Percentiles rank a stretch among this genome's conserved stretches.
Evolutionary conservation across 441 rosid species (phyloP).

Genomic region (Erysimum pusillum): DNA sequence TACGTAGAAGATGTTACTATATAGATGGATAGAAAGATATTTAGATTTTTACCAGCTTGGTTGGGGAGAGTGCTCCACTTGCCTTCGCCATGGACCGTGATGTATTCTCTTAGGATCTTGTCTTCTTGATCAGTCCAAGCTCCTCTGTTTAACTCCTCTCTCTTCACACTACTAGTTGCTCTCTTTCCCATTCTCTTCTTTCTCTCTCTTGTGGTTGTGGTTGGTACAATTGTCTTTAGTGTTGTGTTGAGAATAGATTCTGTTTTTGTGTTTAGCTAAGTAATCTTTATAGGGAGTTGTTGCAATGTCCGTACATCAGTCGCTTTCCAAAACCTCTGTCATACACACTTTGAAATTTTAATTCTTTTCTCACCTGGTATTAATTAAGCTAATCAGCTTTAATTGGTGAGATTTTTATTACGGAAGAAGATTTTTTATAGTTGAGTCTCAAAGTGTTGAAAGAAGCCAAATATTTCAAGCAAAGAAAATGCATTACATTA

Average conservation of each 20-base stretch:
- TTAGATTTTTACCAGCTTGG: slow-evolving; percentile 55
- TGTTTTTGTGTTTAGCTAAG: slow-evolving; percentile 28
- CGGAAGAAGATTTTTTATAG: background rate
- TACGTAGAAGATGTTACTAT: background rate
- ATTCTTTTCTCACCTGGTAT: slow-evolving; percentile 22
- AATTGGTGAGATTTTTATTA: background rate
- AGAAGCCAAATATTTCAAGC: slow-evolving; percentile 1
- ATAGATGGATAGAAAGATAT: background rate
- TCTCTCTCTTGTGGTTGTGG: slow-evolving; percentile 40
- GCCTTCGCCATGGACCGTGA: slow-evolving; percentile 65
- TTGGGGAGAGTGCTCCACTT: slow-evolving; percentile 74
- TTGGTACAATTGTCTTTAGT: slow-evolving; percentile 46
- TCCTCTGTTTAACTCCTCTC: slow-evolving; percentile 68
- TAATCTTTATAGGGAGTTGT: slow-evolving; percentile 45
- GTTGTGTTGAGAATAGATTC: slow-evolving; percentile 44
- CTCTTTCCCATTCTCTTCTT: slow-evolving; percentile 47
- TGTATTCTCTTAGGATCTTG: slow-evolving; percentile 56
- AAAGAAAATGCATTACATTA: background rate
- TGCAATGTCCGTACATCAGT: slow-evolving; percentile 41
- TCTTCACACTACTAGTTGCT: slow-evolving; percentile 54
- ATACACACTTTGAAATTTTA: slow-evolving; percentile 26
- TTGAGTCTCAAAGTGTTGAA: background rate
- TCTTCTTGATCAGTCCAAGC: slow-evolving; percentile 77
- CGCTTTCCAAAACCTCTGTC: slow-evolving; percentile 47
- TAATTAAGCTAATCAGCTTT: background rate